phyloP scores from a whole-genome alignment of 805 yeast genomes.

The Hanseniaspora clermontiae region DNA sequence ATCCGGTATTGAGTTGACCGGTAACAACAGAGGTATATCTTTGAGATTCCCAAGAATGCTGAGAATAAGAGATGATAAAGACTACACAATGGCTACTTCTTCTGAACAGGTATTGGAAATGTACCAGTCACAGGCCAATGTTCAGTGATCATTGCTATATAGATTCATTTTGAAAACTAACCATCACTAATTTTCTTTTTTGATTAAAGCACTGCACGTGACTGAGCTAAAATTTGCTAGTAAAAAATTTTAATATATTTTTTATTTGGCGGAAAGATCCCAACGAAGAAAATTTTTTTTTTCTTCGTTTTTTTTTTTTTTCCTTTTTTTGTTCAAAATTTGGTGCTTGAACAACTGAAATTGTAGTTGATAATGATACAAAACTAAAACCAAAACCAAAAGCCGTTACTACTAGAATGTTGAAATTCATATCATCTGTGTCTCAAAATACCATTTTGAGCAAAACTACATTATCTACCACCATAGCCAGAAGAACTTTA shows the following conservation, averaged over 20 bases:
- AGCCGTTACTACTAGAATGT: background rate
- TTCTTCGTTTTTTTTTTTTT: background rate
- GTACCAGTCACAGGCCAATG: slow-evolving; percentile 55
- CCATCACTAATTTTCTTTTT: background rate
- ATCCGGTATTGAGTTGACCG: slow-evolving; percentile 61
- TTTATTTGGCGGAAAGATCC: too few species aligned
- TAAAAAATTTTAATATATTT: too few species aligned
- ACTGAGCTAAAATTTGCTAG: too few species aligned
- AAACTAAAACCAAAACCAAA: background rate
- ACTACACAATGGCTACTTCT: slow-evolving; percentile 73
- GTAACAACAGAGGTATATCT: slow-evolving; percentile 57
- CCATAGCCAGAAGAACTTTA: background rate
- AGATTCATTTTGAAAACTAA: background rate
- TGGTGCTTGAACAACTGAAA: background rate
- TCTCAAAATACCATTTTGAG: background rate
- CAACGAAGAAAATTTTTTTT: background rate
- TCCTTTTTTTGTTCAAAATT: background rate
- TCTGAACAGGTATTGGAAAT: slow-evolving; percentile 75
- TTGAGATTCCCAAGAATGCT: slow-evolving; percentile 80
- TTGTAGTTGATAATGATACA: too few species aligned
- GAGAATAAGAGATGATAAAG: slow-evolving; percentile 74
- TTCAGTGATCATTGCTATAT: slow-evolving; percentile 4
- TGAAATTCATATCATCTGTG: background rate
- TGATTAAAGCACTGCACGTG: too few species aligned
- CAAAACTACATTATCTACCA: background rate